Base-by-base conservation (phyloP, 768 basidiomycete genomes). In the Tulasnella sp. region DNA sequence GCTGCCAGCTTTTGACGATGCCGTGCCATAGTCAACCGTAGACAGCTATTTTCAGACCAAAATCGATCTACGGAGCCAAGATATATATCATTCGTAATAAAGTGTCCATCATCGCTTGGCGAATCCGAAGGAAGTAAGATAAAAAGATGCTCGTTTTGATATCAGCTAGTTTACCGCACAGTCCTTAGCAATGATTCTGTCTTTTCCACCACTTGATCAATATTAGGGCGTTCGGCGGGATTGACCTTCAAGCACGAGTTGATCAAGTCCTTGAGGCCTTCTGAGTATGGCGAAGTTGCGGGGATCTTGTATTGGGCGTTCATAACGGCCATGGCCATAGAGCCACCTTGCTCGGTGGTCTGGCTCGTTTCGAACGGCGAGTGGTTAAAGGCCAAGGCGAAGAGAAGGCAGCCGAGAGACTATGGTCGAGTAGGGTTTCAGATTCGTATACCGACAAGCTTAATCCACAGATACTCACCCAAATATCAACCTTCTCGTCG, bases 351-450 rank as follows among this genome's bases (percentile, higher is more conserved):
- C 81, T 95, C 94, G 3, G 93, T 95, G 6, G 93, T 94, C 84
- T 94, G 93, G 0, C 88, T 90, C 79, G 92, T 96, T 85, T 99
- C 97, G 82, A 99, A 99, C 0, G 97, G 97, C 2, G 97, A 98
- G 82, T 95, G 94, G 2, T 92, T 92, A 85, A 99, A 98, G 0
- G 96, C 96, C 70, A 99, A 89, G 0, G 98, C 96, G 81, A 90
- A 99, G 70, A 99, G 87, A 0, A 96, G 96, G 85, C 96, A 98
- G 0, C 98, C 98, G 23, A 99, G 88, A 1, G 96, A 97, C 97
- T 98, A 81, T 44, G 6, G 39, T n/a, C 44, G 72, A 69, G 70
- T 5, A 57, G 35, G 44, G 48, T 32, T 16, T 20, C 35, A 32
- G 42, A 61, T 37, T 26, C 6, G 26, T 67, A 16, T 46, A n/a